Conservation (phyloP, 176 grass and related monocot species). For the barley (Hordeum vulgare) region MorexV3_pseudomolecules_assembly NC_058521.1:169594452-169594951, state of each 20-base stretch:
- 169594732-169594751: neutral
- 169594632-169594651: neutral
- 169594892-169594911: conserved; percentile 44
- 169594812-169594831: conserved; percentile 65
- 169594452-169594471: no score
- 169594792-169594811: conserved; percentile 77
- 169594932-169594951: conserved; percentile 28
- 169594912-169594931: conserved; percentile 36
- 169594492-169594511: no score
- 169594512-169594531: no score
- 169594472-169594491: no score
- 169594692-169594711: neutral
- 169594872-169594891: conserved; percentile 48
- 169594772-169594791: conserved; percentile 49
- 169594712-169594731: neutral
- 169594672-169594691: neutral
- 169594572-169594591: neutral
- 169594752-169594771: neutral
- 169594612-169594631: neutral
- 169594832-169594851: conserved; percentile 94
- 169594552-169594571: no score
- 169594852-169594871: conserved; percentile 85
- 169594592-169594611: conserved; percentile 9
- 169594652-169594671: neutral
- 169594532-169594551: no score